Evolutionary conservation across 2,329 filamentous ascomycete genomes (phyloP), one percentile per base, ranked within the genome.

Genomic region (Fusarium sp.): DNA sequence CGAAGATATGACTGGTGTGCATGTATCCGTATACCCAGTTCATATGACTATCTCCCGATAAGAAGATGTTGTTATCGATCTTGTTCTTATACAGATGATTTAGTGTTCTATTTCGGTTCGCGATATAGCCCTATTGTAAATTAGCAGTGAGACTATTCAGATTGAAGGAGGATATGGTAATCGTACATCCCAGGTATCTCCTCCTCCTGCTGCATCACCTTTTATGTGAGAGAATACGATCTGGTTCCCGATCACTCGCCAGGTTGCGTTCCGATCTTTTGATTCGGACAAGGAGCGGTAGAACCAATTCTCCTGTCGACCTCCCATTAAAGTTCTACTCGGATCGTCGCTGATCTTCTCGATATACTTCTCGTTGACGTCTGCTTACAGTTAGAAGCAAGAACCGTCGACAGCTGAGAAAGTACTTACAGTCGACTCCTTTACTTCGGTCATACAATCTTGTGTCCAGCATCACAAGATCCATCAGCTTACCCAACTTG

Each of bases 371-470:
- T 57, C 21, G 14, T 61, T 58, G 16, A 45, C 21, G 21, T 61
- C 59, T 61, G 10, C 3, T 6, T 1, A 4, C 4, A 3, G 3
- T 61, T 19, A 56, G 21, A 29, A 7, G 0, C 4, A 7, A 38
- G 6, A 16, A 1, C 9, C 1, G 46, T 12, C 2, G 19, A 4
- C 18, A 16, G 4, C 0, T 21, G 2, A 27, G 19, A 5, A 16
- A 21, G 4, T 23, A 29, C 59, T 57, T n/a, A 61, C 59, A 61
- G 4, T 61, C 39, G 16, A 25, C 14, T 16, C 51, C 51, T 31
- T 61, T 61, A 19, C 59, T 61, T 21, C 59, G 49, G 15, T 61
- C 59, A 15, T 61, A 61, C 12, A 61, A 19, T 19, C 59, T 27
- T 14, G 59, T 61, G 10, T 61, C 59, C 4, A 61, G 25, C 6